Base-by-base conservation (phyloP, 2,329 filamentous ascomycete species). In the Ophiocordyceps camponoti-rufipedis region DNA sequence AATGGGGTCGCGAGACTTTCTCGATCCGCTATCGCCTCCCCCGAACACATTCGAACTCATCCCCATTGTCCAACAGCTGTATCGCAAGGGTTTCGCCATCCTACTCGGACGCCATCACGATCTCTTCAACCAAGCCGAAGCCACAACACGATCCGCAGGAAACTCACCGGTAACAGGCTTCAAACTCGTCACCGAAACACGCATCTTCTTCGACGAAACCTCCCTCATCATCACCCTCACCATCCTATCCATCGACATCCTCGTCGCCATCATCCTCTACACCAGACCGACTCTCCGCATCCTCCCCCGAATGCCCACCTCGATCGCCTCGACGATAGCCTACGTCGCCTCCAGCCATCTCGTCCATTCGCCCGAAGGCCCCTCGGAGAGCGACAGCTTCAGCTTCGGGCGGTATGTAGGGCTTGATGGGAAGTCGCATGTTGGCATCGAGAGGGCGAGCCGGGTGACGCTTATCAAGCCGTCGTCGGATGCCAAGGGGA, bases 391-490 rank as follows among this genome's bases (percentile, higher is more conserved):
- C 5, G 47, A 12, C n/a, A 56, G 57, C 0, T 70, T 69, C 46
- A 69, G 67, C 0, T 78, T 69, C 51, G 73, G 74, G 0, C 60
- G 58, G 0, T 78, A 65, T 45, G 46, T 72, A 1, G 72, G 70
- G 0, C 52, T 50, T 0, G 72, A 77, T 49, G 66, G 69, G 0
- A 58, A 59, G 11, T 55, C 58, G 0, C 69, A 75, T 46, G 48
- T 72, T 0, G 74, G 74, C 0, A 68, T 78, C 42, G 74, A 78
- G 32, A 53, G 62, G 18, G 60, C 23, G 23, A 23, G 23, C 23
- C 23, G 23, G 5, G 23, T 23, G 23, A 23, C 23, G 3, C 23
- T 23, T 23, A 5, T 23, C 23, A 23, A 23, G 5, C 23, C 23
- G 23, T 23, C 23, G 23, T 23, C 23, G 5, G 23, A 23, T 23